Evolutionary conservation across 2,329 filamentous ascomycete genomes (phyloP).

Genomic region (Botrytis porri): DNA sequence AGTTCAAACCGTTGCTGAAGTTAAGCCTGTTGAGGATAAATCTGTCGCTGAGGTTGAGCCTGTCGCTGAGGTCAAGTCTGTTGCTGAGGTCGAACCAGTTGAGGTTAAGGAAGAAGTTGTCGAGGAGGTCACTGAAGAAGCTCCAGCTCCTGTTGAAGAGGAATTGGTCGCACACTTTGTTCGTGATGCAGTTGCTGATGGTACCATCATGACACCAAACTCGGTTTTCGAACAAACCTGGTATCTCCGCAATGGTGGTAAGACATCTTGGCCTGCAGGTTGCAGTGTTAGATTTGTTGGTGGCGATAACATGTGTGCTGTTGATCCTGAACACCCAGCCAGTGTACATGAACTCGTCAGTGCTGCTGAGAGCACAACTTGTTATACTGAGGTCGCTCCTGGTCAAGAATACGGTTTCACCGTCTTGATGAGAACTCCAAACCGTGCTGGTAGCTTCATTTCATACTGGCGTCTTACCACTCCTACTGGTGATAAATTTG

Average conservation of each 20-base stretch:
- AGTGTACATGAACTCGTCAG: slow-evolving; percentile 72
- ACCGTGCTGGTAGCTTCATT: slow-evolving; percentile 73
- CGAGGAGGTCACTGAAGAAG: slow-evolving; percentile 35
- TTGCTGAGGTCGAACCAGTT: slow-evolving; percentile 33
- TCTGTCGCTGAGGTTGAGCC: slow-evolving; percentile 35
- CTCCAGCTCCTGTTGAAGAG: slow-evolving; percentile 33
- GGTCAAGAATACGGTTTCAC: slow-evolving; percentile 79
- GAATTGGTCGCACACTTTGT: slow-evolving; percentile 67
- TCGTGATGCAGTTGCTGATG: slow-evolving; percentile 75
- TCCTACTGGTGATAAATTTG: slow-evolving; percentile 76
- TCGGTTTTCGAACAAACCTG: slow-evolving; percentile 84
- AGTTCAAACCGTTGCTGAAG: slow-evolving; percentile 71
- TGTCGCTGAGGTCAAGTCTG: slow-evolving; percentile 43
- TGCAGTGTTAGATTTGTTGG: slow-evolving; percentile 89
- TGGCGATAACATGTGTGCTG: slow-evolving; percentile 93
- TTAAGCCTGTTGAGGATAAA: slow-evolving; percentile 59
- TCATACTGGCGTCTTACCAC: slow-evolving; percentile 96
- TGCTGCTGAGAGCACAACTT: slow-evolving; percentile 79
- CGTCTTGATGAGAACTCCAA: slow-evolving; percentile 77
- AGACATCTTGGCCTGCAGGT: slow-evolving; percentile 77
- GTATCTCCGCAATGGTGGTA: slow-evolving; percentile 83
- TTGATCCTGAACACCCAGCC: slow-evolving; percentile 77
- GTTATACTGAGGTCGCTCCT: slow-evolving; percentile 64
- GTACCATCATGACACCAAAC: slow-evolving; percentile 67
- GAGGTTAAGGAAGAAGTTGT: slow-evolving; percentile 24